A percentile compares a stretch with the other conserved stretches of the same genome.
These are phyloP conservation scores for Apiotrichum gamsii DNA, from an alignment of 1,284 basidiomycete genomes.

Conservation along the genomic window DNA sequence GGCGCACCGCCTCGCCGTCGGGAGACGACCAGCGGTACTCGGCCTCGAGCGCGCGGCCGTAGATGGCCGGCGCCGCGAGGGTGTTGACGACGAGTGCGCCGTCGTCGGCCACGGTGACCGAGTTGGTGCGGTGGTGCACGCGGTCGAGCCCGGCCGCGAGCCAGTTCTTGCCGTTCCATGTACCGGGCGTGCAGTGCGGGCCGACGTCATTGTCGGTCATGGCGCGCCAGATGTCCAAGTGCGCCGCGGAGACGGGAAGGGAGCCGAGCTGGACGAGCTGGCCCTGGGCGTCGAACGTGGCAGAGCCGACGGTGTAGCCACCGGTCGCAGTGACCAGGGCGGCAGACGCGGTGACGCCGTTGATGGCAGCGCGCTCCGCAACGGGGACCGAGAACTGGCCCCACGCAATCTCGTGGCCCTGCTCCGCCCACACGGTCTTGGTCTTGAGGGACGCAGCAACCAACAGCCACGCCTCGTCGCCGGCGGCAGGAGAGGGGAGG, in stretches of 20 bases:
- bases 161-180: not conserved
- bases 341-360: not conserved
- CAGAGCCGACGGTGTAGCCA: constrained; percentile 3
- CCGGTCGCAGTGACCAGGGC: not conserved
- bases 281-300: constrained; percentile 12
- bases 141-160: constrained; percentile 16
- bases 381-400: constrained; percentile 7
- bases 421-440: constrained; percentile 11
- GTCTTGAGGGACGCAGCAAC: constrained; percentile 2
- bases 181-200: not conserved
- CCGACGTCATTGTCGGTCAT: constrained; percentile 5
- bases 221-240: constrained; percentile 6
- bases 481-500: not conserved
- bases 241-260: not conserved
- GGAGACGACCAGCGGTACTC: constrained; percentile 15
- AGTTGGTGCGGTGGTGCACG: constrained; percentile 8
- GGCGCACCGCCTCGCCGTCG: not conserved
- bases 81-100: not conserved
- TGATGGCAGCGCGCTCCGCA: not conserved
- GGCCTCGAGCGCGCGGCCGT: constrained; percentile 7
- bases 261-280: constrained; percentile 3
- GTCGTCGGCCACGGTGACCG: not conserved
- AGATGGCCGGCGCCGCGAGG: constrained; percentile 6
- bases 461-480: not conserved
- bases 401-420: constrained; percentile 17